Evolutionary conservation across 345 rosid species (phyloP), one percentile per base, ranked within the genome.

Genomic region (Eucalyptus curtisii): DNA sequence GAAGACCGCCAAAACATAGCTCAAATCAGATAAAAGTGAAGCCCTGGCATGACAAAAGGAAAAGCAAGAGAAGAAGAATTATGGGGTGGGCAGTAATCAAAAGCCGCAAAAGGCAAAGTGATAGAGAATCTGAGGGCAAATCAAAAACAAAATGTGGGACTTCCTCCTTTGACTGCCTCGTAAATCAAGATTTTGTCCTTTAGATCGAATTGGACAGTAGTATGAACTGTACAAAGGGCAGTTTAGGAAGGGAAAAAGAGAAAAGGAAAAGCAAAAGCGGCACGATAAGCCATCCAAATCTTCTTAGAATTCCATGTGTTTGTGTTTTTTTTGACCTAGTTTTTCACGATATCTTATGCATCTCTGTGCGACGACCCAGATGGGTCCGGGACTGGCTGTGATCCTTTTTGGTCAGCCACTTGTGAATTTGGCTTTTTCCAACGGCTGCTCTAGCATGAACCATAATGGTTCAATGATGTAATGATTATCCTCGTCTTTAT

Each of bases 131-230:
- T 86, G 19, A 86, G 89, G 55, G 84, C 47, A 76, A 76, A 76
- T 76, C 47, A 79, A 86, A 87, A 90, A 71, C 59, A 86, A 47
- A 76, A 81, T 47, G 79, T 45, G 80, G 89, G 48, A 86, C 87
- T 49, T 55, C 79, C 45, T 49, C 90, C 89, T 93, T 94, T 94
- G 95, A 93, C 94, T 86, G 93, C 92, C 92, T 93, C 94, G 92
- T 90, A 88, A 92, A 89, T 91, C 93, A 40, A 10, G 68, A 33
- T 33, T 52, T 40, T 57, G 40, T 55, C 66, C 87, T 31, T 64
- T 52, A 22, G 76, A 86, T 52, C 42, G 13, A 86, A 33, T 87
- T 90, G 49, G 31, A 86, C 52, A 19, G 27, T 15, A 80, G 55
- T 11, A 16, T 33, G 37, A 50, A 86, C 90, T 87, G 85, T 76